A percentile compares a stretch with the other conserved stretches of the same genome.
These are phyloP conservation scores for Hymenoscyphus scutula DNA, from an alignment of 2,329 filamentous ascomycete genomes.

Conservation along the genomic window DNA sequence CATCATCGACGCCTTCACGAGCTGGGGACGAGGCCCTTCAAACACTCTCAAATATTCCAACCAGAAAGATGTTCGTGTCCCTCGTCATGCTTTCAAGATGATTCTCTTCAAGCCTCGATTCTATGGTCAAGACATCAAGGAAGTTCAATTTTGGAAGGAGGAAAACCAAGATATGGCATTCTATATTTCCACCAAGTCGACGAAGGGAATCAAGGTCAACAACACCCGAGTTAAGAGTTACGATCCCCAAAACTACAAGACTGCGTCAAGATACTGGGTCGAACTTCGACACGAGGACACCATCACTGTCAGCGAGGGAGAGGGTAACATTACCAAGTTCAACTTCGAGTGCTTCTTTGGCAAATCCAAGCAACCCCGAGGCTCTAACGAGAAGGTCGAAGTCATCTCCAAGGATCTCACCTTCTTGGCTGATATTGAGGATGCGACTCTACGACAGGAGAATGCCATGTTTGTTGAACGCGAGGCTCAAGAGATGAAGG, in stretches of 20 bases:
- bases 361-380: constrained; percentile 25
- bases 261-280: constrained; percentile 57
- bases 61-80: constrained; percentile 65
- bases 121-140: constrained; percentile 54
- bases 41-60: constrained; percentile 69
- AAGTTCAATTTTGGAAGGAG: constrained; percentile 18
- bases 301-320: constrained; percentile 56
- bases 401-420: constrained; percentile 20
- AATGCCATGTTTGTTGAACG: constrained; percentile 19
- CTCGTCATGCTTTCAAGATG: constrained; percentile 78
- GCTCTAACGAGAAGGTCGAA: constrained; percentile 23
- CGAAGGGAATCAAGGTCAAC: constrained; percentile 74
- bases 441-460: constrained; percentile 27
- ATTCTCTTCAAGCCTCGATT: constrained; percentile 70
- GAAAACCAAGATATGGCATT: constrained; percentile 50
- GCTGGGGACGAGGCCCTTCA: constrained; percentile 70
- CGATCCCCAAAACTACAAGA: constrained; percentile 51
- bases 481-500: constrained; percentile 17
- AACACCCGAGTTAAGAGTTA: constrained; percentile 60
- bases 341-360: constrained; percentile 36
- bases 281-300: constrained; percentile 74
- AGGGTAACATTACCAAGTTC: constrained; percentile 31
- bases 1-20: constrained; percentile 65
- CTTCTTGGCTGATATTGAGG: constrained; percentile 29
- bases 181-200: constrained; percentile 77